Conservation (phyloP, 768 basidiomycete genomes). For the Suillus cothurnatus region DNA sequence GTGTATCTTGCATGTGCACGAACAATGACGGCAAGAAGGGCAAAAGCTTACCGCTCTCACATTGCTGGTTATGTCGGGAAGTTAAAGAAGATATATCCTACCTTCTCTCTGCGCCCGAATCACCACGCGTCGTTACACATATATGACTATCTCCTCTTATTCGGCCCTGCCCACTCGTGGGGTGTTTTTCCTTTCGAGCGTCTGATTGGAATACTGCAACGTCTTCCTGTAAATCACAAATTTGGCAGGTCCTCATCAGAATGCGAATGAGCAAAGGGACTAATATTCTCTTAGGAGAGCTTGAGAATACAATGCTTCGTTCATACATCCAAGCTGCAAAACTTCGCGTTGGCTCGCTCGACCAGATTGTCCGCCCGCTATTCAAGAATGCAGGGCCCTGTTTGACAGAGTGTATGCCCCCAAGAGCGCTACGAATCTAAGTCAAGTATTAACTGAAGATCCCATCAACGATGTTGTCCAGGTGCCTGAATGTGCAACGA, state of each 20-base stretch:
- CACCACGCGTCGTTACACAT: constrained; percentile 35
- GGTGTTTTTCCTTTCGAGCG: constrained; percentile 41
- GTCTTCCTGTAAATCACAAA: constrained; percentile 34
- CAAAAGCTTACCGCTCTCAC: constrained; percentile 11
- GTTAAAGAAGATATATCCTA: constrained; percentile 24
- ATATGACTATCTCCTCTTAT: constrained; percentile 35
- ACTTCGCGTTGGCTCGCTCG: constrained; percentile 13
- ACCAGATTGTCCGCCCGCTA: constrained; percentile 10
- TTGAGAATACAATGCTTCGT: constrained; percentile 13
- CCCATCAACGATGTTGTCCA: not conserved
- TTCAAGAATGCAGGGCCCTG: constrained; percentile 11
- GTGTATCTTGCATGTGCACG: constrained; percentile 20
- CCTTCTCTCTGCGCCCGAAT: constrained; percentile 21
- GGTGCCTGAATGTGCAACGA: not conserved
- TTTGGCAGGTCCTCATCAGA: constrained; percentile 20
- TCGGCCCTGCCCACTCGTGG: constrained; percentile 42
- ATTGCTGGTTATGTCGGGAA: constrained; percentile 23
- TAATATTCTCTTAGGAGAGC: constrained; percentile 9
- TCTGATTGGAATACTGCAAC: constrained; percentile 39
- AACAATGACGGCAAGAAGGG: constrained; percentile 13
- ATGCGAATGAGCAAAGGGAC: constrained; percentile 11
- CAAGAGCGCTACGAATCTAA: not conserved
- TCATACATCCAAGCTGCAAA: constrained; percentile 18
- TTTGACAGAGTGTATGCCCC: constrained; percentile 4
- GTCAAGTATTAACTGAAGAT: no score